Evolutionary conservation across 2,329 filamentous ascomycete genomes (phyloP), one percentile per base, ranked within the genome.

Genomic region (Huntiella abstrusa): DNA sequence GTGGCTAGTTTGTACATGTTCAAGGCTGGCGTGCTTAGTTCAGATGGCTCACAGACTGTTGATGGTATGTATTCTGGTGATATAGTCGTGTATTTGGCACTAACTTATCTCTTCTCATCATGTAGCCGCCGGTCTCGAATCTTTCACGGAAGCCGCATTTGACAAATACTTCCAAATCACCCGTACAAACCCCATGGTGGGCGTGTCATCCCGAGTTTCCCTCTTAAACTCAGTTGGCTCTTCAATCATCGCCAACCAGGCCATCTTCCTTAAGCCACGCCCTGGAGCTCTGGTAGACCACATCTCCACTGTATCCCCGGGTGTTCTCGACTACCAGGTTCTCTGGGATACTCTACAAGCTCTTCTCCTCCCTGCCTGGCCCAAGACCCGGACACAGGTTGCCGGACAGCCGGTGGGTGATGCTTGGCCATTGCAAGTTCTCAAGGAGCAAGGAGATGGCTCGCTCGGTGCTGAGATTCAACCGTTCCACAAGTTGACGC

Each of bases 401-500:
- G 52, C 57, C 1, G 65, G 62, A 4, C 51, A 55, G 2, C 65
- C 67, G 0, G 61, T 71, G 11, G 68, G 68, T 2, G 68, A 71
- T 50, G 67, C 68, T 4, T 71, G 68, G 68, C 66, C 66, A 4
- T 55, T 71, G 0, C 50, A 52, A 3, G 50, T 57, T 0, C 55
- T 61, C 3, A 28, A 28, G 22, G 22, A 28, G 1, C 22, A 28
- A 28, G 22, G 22, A 10, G 22, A 28, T 28, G 40, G 40, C 1
- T 19, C 19, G 10, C 5, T 41, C 5, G 19, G 15, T 6, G 15
- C 13, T 19, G 40, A 8, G 11, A 71, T 72, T 10, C 64, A 69
- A 4, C 69, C 69, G 0, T 71, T 72, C 54, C 73, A 76, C 55
- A 75, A 75, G 52, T 65, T 83, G 6, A 82, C 79, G 0, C 79